Base-by-base conservation (phyloP, 768 basidiomycete genomes). In the Boletus speciosus region DNA sequence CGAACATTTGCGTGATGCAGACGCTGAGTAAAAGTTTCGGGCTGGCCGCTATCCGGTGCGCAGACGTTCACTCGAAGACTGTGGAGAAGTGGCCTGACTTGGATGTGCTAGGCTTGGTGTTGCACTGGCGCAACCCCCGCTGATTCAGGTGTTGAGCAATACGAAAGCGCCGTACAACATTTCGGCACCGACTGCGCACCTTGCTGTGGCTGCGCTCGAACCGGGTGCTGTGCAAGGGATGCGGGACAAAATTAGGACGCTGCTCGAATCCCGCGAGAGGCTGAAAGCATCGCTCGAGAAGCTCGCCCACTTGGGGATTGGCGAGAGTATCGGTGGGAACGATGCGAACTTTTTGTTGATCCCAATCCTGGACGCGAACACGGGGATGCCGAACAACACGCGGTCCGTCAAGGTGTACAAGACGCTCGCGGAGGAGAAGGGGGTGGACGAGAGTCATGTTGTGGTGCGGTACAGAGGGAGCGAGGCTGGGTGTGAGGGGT, bases 121-220 rank as follows among this genome's bases (percentile, higher is more conserved):
- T 43, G 92, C 93, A 0, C 74, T 98, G 51, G 91, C 93, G 6
- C 89, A 94, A 55, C 93, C 93, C 0, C 85, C 91, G 0, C 75
- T 99, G 12, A 88, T 98, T 42, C 95, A 93, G 62, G 79, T 98
- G 57, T 83, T 98, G 49, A 82, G 84, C 55, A 98, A 98, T 69
- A 90, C 95, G 27, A 99, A 99, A 69, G 97, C 96, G 1, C 97
- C 97, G 0, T 99, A 98, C 76, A 98, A 97, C 71, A 84, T 99
- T 60, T 95, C 94, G 15, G 81, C 87, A 0, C 94, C 94, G 0
- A 93, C 93, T 6, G 92, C 96, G 12, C 72, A 82, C 29, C 81
- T 98, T 23, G 95, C 93, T 0, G 69, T 85, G 15, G 76, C 87
- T 10, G 93, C 96, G 0, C 81, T 98, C 31, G 82, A 89, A 0